Base-by-base conservation (phyloP, 2,329 filamentous ascomycete species). In the Zopfia rhizophila region DNA sequence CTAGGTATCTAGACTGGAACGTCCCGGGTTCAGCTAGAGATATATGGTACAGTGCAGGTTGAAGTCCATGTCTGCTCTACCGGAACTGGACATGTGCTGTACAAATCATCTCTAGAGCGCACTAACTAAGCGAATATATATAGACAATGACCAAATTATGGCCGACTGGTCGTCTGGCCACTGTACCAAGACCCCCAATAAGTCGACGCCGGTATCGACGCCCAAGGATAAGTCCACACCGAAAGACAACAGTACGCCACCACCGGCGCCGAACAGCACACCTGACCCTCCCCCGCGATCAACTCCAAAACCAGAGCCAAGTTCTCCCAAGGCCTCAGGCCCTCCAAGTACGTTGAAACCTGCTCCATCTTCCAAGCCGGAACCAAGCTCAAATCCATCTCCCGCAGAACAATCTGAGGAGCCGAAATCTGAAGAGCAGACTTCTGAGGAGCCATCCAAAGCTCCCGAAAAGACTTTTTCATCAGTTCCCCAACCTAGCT, bases 401-500 rank as follows among this genome's bases (percentile, higher is more conserved):
- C 27, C 25, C 21, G 19, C 8, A n/a, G 8, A 4, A 16, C 22
- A 17, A 3, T 30, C 41, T 7, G 22, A 17, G 28, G 22, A 37
- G n/a, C 3, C 14, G 3, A 21, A 29, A 3, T 14, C 29, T 4
- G 23, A 8, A 12, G 22, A 40, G 35, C 16, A 7, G n/a, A 28
- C 31, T 27, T 49, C 40, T 14, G 24, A 40, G n/a, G 27, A 39
- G 22, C 38, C 45, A 7, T 43, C 43, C 4, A 29, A 41, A 23
- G 47, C 37, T 7, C 14, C 32, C 7, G 23, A 38, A 14, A 48
- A 21, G 22, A 44, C 30, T 8, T 39, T 42, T 17, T 27, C 48
- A 10, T 40, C 41, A n/a, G 35, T 48, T 4, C 52, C 52, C 19
- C 31, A 52, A 14, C 45, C 46, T 11, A 56, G 49, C 23, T 29